Conservation (phyloP, 2,329 filamentous ascomycete genomes). For the Xylariaceae sp. region DNA sequence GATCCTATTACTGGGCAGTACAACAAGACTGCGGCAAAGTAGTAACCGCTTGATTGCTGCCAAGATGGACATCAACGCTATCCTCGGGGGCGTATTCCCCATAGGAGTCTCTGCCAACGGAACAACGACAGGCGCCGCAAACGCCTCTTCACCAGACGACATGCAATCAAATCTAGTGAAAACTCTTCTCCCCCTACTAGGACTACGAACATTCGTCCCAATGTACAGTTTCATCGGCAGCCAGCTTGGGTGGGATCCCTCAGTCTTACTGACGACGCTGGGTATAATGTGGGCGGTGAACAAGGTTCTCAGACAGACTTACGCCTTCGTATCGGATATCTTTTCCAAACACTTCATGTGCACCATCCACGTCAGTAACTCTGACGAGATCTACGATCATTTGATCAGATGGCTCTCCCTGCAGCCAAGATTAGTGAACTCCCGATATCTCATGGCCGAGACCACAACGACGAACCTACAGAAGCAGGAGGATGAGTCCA, state of each 20-base stretch:
- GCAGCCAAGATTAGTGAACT: constrained; percentile 48
- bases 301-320: constrained; percentile 36
- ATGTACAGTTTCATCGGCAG: constrained; percentile 43
- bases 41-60: too few species aligned
- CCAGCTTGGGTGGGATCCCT: constrained; percentile 47
- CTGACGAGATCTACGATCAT: constrained; percentile 56
- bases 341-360: constrained; percentile 47
- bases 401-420: constrained; percentile 56
- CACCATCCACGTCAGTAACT: constrained; percentile 49
- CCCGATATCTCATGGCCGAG: constrained; percentile 52
- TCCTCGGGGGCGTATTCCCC: constrained; percentile 19
- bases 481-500: constrained; percentile 38
- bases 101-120: constrained; percentile 15
- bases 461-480: constrained; percentile 52
- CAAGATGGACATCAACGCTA: constrained; percentile 19
- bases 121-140: constrained; percentile 11
- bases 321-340: constrained; percentile 32
- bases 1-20: too few species aligned
- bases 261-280: constrained; percentile 41
- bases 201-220: constrained; percentile 40
- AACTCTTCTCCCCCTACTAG: constrained; percentile 43
- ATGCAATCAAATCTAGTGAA: constrained; percentile 29
- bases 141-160: constrained; percentile 12
- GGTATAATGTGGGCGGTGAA: constrained; percentile 47
- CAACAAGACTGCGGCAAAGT: too few species aligned